phyloP scores from a whole-genome alignment of 495 filamentous ascomycete species.

The Neurospora sp. region DNA sequence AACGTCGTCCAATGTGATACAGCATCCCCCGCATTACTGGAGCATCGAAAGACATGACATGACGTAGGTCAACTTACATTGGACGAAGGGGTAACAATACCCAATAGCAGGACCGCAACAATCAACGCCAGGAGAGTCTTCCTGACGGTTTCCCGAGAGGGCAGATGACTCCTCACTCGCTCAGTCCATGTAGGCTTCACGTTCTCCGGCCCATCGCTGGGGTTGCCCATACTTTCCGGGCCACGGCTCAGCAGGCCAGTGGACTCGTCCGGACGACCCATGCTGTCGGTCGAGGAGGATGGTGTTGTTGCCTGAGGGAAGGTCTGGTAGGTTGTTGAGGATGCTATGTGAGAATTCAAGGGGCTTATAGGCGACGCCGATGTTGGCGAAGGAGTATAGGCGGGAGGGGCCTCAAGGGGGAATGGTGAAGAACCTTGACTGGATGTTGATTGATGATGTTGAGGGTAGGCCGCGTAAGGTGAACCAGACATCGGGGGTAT shows the following conservation, averaged over 20 bases:
- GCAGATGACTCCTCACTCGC: slow-evolving; percentile 19
- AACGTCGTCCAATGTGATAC: not conserved
- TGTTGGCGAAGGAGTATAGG: slow-evolving; percentile 33
- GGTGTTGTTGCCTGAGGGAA: slow-evolving; percentile 24
- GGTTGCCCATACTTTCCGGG: slow-evolving; percentile 33
- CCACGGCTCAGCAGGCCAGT: slow-evolving; percentile 23
- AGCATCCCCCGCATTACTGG: not conserved
- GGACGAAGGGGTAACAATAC: not conserved
- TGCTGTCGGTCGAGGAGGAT: slow-evolving; percentile 25
- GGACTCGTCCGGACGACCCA: slow-evolving; percentile 31
- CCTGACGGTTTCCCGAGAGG: slow-evolving; percentile 16
- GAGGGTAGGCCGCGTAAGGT: slow-evolving; percentile 16
- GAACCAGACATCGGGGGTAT: slow-evolving; percentile 10
- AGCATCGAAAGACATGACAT: not conserved
- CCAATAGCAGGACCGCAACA: slow-evolving; percentile 15
- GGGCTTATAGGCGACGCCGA: slow-evolving; percentile 25
- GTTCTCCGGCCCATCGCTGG: not conserved
- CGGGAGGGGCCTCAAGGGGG: slow-evolving; percentile 34
- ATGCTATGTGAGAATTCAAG: not conserved
- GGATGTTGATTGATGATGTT: not conserved
- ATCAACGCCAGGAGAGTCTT: slow-evolving; percentile 6
- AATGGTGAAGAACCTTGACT: slow-evolving; percentile 9
- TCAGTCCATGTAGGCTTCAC: slow-evolving; percentile 17
- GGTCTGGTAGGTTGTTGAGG: not conserved
- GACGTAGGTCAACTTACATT: not conserved